Evolutionary conservation across 108 stramenopile genomes (phyloP).

Genomic region (Mediolabrus comicus): DNA sequence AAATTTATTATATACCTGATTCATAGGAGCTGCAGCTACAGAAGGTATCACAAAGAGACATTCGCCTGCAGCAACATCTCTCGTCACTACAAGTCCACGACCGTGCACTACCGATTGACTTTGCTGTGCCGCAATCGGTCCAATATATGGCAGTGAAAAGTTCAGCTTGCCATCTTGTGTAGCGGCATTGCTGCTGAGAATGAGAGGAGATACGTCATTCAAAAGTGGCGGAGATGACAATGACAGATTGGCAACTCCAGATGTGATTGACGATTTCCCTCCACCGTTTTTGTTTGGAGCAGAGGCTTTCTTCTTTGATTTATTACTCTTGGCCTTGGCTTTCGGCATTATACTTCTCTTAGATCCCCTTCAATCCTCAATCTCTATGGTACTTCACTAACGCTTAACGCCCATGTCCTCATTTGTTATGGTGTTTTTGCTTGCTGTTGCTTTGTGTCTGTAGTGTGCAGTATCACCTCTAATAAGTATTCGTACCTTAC

Average conservation of each 20-base stretch:
- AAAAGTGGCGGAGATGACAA: constrained; percentile 15
- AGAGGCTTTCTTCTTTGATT: neutral
- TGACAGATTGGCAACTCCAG: neutral
- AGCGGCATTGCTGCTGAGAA: constrained; percentile 8
- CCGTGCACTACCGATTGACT: constrained; percentile 7
- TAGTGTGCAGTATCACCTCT: no score
- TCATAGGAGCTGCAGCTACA: constrained; percentile 39
- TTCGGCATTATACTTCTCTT: neutral
- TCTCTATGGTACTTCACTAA: no score
- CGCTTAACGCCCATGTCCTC: no score
- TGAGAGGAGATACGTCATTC: constrained; percentile 26
- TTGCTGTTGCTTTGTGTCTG: no score
- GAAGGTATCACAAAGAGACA: constrained; percentile 72
- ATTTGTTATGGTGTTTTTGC: no score
- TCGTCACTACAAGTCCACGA: constrained; percentile 59
- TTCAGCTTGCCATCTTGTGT: neutral
- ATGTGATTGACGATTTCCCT: neutral
- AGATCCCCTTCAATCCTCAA: neutral
- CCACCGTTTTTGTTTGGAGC: neutral
- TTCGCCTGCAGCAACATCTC: constrained; percentile 62
- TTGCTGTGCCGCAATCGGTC: constrained; percentile 21
- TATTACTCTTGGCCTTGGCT: neutral
- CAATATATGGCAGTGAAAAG: constrained; percentile 23
- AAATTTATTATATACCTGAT: constrained; percentile 28
- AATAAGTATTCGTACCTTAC: no score